Evolutionary conservation across 345 rosid genomes (phyloP).

Genomic region (Lepidium didymum): DNA sequence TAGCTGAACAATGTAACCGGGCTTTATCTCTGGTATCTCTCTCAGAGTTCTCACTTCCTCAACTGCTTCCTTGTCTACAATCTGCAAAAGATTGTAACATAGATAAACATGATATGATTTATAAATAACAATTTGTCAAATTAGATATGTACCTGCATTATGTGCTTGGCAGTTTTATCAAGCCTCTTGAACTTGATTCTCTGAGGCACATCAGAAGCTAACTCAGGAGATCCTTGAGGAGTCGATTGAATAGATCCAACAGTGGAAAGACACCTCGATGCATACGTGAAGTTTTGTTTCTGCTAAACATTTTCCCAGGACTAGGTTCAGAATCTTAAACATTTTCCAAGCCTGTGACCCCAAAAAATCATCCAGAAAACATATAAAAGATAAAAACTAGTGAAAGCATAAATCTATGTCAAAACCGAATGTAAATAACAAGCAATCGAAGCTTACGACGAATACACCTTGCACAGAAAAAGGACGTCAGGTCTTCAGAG

Average conservation of each 20-base stretch:
- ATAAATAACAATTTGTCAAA: neutral
- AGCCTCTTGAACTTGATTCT: conserved; percentile 88
- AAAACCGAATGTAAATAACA: no score
- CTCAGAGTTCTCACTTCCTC: conserved; percentile 60
- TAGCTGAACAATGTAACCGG: conserved; percentile 81
- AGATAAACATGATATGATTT: conserved; percentile 13
- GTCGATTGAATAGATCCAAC: conserved; percentile 30
- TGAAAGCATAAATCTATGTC: no score
- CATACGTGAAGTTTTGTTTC: conserved; percentile 19
- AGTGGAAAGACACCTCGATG: conserved; percentile 40
- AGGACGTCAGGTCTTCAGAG: no score
- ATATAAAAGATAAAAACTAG: no score
- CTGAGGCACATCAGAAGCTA: conserved; percentile 36
- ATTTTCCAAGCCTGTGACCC: no score
- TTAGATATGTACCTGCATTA: conserved; percentile 57
- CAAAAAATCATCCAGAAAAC: no score
- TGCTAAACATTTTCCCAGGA: neutral
- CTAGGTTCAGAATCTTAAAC: neutral
- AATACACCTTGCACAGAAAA: no score
- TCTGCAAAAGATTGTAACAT: conserved; percentile 35
- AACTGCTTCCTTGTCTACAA: conserved; percentile 78
- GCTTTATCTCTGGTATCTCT: conserved; percentile 79
- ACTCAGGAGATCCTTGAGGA: conserved; percentile 26
- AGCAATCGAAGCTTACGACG: no score
- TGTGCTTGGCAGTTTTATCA: conserved; percentile 78